phyloP scores from a whole-genome alignment of 345 rosid genomes.

The Diplotaxis tenuifolia region DNA sequence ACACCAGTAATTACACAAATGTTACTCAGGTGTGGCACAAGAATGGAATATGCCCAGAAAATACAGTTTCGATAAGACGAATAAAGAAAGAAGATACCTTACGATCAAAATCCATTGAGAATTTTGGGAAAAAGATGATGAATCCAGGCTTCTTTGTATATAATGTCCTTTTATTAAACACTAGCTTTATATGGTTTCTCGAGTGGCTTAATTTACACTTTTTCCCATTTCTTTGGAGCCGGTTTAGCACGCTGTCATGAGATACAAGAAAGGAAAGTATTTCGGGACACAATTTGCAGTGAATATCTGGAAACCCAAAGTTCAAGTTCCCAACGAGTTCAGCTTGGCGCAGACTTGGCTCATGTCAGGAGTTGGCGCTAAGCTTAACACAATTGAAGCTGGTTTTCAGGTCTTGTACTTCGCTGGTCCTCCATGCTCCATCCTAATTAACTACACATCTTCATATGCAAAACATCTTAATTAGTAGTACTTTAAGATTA shows the following conservation, averaged over 20 bases:
- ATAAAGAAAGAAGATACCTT: constrained; percentile 47
- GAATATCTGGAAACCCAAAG: too few relatives aligned
- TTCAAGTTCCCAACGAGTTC: too few relatives aligned
- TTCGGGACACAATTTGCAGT: too few relatives aligned
- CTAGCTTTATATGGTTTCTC: too few relatives aligned
- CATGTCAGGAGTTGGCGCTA: too few relatives aligned
- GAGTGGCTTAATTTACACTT: neutral
- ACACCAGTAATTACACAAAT: constrained; percentile 7
- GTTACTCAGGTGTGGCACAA: constrained; percentile 50
- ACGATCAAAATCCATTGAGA: constrained; percentile 45
- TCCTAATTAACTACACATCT: neutral
- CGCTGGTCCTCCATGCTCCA: too few relatives aligned
- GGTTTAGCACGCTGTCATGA: constrained; percentile 48
- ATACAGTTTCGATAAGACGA: constrained; percentile 56
- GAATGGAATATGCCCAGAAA: constrained; percentile 47
- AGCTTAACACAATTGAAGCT: too few relatives aligned
- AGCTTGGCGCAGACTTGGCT: too few relatives aligned
- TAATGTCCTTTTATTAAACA: neutral
- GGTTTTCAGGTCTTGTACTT: too few relatives aligned
- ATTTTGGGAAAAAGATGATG: constrained; percentile 49
- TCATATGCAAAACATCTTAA: neutral
- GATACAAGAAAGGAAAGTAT: too few relatives aligned
- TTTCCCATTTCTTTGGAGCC: neutral
- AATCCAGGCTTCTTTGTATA: constrained; percentile 17
- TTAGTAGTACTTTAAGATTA: too few relatives aligned